Evolutionary conservation across 83 land plant genomes (phyloP).

Genomic region (Diphasiastrum complanatum): DNA sequence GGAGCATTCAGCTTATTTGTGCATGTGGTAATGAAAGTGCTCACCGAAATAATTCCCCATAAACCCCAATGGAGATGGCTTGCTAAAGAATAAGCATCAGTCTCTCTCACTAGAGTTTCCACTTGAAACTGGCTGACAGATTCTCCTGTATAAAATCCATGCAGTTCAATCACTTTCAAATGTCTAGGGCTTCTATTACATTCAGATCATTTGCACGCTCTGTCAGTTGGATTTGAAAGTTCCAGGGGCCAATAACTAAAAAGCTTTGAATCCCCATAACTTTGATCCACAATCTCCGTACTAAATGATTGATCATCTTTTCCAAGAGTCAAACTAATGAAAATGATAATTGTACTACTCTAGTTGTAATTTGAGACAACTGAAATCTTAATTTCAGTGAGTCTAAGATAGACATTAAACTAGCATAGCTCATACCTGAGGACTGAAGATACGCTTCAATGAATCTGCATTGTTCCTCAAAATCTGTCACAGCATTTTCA

Average conservation of each 20-base stretch:
- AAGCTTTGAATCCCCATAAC: too few relatives aligned
- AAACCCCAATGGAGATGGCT: constrained; percentile 84
- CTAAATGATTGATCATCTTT: too few relatives aligned
- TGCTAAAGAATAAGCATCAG: constrained; percentile 67
- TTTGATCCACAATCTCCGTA: too few relatives aligned
- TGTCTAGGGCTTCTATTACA: neutral
- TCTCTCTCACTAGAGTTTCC: constrained; percentile 42
- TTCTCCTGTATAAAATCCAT: constrained; percentile 6
- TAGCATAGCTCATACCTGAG: constrained; percentile 27
- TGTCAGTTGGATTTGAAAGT: too few relatives aligned
- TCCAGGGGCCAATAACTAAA: too few relatives aligned
- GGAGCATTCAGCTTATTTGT: neutral
- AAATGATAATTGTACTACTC: too few relatives aligned
- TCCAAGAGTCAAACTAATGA: too few relatives aligned
- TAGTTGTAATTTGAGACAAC: neutral
- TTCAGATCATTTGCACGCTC: too few relatives aligned
- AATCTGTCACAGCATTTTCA: constrained; percentile 21
- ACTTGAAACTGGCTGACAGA: constrained; percentile 34
- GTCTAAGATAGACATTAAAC: neutral
- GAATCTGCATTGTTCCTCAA: constrained; percentile 41
- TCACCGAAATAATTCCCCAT: constrained; percentile 93
- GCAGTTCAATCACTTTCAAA: too few relatives aligned
- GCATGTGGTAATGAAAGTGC: neutral
- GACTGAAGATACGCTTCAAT: constrained; percentile 35
- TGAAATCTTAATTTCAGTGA: neutral